Percentiles rank a stretch among this genome's conserved stretches.
phyloP scores from a whole-genome alignment of 768 basidiomycete genomes.

The Punctularia strigosozonata region DNA sequence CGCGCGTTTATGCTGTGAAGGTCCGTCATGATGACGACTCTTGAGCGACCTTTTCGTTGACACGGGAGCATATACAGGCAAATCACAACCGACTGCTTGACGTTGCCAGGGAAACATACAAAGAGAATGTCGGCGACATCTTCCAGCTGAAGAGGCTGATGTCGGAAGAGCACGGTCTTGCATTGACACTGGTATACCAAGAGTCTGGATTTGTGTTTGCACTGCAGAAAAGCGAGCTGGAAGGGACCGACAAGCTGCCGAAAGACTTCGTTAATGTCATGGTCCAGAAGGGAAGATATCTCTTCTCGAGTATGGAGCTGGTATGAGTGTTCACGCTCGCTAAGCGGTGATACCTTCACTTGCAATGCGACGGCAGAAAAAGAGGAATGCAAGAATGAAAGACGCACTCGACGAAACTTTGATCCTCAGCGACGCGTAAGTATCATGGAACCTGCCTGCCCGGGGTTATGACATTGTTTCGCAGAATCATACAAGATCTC shows the following conservation, averaged over 20 bases:
- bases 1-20: conserved; percentile 83
- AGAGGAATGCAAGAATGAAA: conserved; percentile 80
- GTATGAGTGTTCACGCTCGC: conserved; percentile 34
- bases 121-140: conserved; percentile 87
- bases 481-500: conserved; percentile 71
- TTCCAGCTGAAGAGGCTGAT: conserved; percentile 50
- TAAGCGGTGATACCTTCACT: not conserved
- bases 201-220: conserved; percentile 65
- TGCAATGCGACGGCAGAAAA: no score
- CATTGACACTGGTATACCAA: conserved; percentile 57
- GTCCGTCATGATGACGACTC: conserved; percentile 16
- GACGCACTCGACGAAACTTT: conserved; percentile 87
- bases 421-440: conserved; percentile 71
- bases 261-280: conserved; percentile 59
- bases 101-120: conserved; percentile 90
- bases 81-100: conserved; percentile 79
- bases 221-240: conserved; percentile 56
- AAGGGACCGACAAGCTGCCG: conserved; percentile 46
- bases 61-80: conserved; percentile 28
- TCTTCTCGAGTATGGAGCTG: conserved; percentile 74
- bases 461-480: not conserved
- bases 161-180: conserved; percentile 51
- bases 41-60: not conserved
- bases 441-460: not conserved
- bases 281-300: conserved; percentile 56